phyloP scores from a whole-genome alignment of 805 yeast species.

The Ogataea paraovalis region DNA sequence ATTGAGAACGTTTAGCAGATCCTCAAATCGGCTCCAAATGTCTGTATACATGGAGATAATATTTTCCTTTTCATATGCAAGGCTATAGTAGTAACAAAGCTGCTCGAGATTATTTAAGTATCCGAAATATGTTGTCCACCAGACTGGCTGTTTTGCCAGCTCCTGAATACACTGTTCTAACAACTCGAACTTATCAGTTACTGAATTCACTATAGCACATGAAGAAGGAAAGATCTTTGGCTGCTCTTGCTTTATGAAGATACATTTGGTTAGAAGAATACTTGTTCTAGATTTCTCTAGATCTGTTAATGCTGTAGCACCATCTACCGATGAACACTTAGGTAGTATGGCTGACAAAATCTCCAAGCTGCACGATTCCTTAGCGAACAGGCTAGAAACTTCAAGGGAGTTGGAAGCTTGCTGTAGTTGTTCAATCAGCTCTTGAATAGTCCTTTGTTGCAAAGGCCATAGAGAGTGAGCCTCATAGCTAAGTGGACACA shows the following conservation, averaged over 20 bases:
- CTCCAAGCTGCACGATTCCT: conserved; percentile 13
- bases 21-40: conserved; percentile 8
- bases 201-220: neutral
- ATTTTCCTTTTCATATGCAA: conserved; percentile 11
- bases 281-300: neutral
- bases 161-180: conserved; percentile 10
- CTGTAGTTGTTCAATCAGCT: conserved; percentile 10
- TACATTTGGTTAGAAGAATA: conserved; percentile 3
- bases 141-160: conserved; percentile 13
- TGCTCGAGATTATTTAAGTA: conserved; percentile 17
- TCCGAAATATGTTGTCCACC: conserved; percentile 24
- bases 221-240: conserved; percentile 8
- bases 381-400: neutral
- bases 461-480: neutral
- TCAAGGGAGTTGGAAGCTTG: conserved; percentile 4
- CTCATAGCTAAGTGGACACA: neutral
- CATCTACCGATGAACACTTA: conserved; percentile 1
- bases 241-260: neutral
- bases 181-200: neutral
- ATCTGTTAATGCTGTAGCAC: neutral
- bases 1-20: conserved; percentile 5
- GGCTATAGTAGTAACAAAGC: conserved; percentile 17
- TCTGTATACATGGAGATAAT: conserved; percentile 12
- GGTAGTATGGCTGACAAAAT: conserved; percentile 13
- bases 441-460: conserved; percentile 8